Evolutionary conservation across 495 filamentous ascomycete genomes (phyloP).

Genomic region (Melanomma pulvis-pyrius): DNA sequence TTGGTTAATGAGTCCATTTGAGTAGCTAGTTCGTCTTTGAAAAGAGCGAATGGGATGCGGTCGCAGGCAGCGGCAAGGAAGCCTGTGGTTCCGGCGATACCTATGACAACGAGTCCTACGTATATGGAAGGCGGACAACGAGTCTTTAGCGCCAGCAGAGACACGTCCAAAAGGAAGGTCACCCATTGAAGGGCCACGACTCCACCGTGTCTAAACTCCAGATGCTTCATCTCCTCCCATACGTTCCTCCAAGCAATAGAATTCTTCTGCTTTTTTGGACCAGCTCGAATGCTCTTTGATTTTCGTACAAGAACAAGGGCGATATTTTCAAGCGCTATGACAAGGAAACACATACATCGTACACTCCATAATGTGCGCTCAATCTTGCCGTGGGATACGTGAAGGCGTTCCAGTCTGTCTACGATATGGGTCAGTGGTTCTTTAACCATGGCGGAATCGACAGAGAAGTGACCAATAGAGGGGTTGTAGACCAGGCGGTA

Average conservation of each 20-base stretch:
- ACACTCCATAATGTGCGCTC: not conserved
- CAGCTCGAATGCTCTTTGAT: no score
- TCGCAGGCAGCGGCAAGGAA: not conserved
- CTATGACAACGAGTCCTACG: not conserved
- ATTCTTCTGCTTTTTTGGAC: no score
- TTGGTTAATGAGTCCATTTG: not conserved
- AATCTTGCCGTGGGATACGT: not conserved
- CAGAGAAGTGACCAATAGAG: not conserved
- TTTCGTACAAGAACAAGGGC: no score
- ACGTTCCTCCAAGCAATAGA: no score
- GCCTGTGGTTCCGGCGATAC: not conserved
- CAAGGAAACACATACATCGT: not conserved
- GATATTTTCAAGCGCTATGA: not conserved
- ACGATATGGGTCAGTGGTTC: not conserved
- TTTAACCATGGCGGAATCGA: not conserved
- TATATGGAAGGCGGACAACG: not conserved
- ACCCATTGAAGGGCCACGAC: not conserved
- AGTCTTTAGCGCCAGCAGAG: not conserved
- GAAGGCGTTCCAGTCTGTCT: not conserved
- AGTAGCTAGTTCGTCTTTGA: not conserved
- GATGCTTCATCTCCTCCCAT: no score
- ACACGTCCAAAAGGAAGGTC: not conserved
- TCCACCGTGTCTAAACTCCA: no score
- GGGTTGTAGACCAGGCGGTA: not conserved
- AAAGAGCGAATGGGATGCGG: not conserved